phyloP scores from a whole-genome alignment of 257 asterid genomes.

The Henckelia pumila region DNA sequence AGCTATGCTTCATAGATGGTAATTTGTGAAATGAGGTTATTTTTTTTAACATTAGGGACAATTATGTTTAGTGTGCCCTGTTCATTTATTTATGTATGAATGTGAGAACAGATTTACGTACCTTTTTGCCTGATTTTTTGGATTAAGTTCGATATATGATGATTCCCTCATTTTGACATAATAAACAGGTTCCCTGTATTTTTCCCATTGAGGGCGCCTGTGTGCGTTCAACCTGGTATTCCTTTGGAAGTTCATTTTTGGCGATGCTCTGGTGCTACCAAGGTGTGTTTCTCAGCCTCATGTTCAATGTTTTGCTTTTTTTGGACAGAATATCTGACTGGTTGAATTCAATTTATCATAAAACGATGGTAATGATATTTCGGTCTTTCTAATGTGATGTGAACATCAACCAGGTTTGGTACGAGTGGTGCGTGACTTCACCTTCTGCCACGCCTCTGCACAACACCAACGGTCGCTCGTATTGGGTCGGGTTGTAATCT shows the following conservation, averaged over 20 bases:
- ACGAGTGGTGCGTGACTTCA: slow-evolving; percentile 84
- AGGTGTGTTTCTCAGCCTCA: slow-evolving; percentile 43
- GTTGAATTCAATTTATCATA: background rate
- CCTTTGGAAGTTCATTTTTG: slow-evolving; percentile 82
- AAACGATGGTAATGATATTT: background rate
- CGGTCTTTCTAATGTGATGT: slow-evolving; percentile 1
- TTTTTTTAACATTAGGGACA: background rate
- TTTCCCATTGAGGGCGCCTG: slow-evolving; percentile 84
- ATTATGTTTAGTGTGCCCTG: background rate
- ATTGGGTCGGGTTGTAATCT: slow-evolving; percentile 86
- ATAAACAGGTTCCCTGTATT: slow-evolving; percentile 85
- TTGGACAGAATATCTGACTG: background rate
- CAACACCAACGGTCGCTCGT: slow-evolving; percentile 88
- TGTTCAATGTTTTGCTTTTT: background rate
- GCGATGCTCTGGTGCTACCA: slow-evolving; percentile 90
- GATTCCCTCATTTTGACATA: slow-evolving; percentile 16
- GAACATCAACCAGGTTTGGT: slow-evolving; percentile 71
- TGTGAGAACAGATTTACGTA: background rate
- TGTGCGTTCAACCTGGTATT: slow-evolving; percentile 52
- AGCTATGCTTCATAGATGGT: slow-evolving; percentile 3
- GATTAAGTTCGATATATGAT: slow-evolving; percentile 11
- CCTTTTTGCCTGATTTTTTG: background rate
- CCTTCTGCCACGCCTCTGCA: slow-evolving; percentile 76
- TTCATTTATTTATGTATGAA: background rate
- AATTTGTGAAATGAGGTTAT: slow-evolving; percentile 3